These are phyloP conservation scores for Trametes coccinea DNA, from an alignment of 768 basidiomycete species.

Conservation along the genomic window DNA sequence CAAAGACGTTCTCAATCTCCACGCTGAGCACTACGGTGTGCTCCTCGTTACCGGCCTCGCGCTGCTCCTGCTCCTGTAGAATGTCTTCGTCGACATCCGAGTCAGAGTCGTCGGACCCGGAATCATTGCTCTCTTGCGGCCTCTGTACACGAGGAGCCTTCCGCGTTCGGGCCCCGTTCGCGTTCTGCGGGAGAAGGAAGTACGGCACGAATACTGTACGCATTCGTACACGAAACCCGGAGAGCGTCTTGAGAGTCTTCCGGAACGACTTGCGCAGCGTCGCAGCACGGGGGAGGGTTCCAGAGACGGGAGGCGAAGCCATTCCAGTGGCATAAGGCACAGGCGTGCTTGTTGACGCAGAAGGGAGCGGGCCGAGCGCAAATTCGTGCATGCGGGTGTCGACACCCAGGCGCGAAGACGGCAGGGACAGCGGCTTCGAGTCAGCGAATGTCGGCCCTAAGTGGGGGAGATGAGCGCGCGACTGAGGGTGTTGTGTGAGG, in stretches of 20 bases:
- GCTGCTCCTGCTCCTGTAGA: conserved; percentile 37
- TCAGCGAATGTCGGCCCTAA: conserved; percentile 47
- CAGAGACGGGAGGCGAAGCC: neutral
- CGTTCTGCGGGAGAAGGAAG: conserved; percentile 58
- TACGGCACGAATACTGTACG: conserved; percentile 91
- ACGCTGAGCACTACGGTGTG: conserved; percentile 88
- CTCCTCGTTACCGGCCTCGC: conserved; percentile 74
- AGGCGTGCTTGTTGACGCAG: conserved; percentile 47
- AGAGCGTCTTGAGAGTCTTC: conserved; percentile 72
- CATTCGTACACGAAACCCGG: conserved; percentile 90
- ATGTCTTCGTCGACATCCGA: conserved; percentile 50
- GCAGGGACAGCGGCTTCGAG: conserved; percentile 46
- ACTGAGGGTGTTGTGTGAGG: no score
- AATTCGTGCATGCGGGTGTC: conserved; percentile 61
- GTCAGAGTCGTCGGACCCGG: conserved; percentile 24
- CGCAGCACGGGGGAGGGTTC: conserved; percentile 34
- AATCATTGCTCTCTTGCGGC: neutral
- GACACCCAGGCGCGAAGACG: conserved; percentile 71
- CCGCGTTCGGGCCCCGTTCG: no score
- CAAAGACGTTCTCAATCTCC: conserved; percentile 76
- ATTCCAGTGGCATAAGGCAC: conserved; percentile 50
- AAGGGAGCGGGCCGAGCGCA: conserved; percentile 58
- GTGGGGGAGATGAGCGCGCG: neutral
- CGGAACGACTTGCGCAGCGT: conserved; percentile 87
- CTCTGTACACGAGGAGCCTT: no score